These are phyloP conservation scores for Xylariaceae sp. DNA, from an alignment of 2,329 filamentous ascomycete species.

Conservation along the genomic window DNA sequence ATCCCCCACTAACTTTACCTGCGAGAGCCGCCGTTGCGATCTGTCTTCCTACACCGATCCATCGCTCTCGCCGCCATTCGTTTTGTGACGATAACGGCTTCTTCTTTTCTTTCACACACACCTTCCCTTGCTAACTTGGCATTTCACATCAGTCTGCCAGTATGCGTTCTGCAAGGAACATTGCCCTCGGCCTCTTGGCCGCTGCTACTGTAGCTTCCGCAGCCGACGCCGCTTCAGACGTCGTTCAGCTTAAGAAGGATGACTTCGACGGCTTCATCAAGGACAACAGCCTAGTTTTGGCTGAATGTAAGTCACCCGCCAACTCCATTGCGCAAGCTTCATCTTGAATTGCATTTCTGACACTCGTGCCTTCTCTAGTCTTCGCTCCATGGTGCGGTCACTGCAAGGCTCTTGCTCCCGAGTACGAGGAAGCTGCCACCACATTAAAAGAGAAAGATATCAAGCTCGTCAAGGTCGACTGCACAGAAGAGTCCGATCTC, in stretches of 20 bases:
- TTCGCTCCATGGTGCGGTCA: constrained; percentile 96
- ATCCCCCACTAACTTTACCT: background rate
- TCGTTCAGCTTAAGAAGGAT: constrained; percentile 78
- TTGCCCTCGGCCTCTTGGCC: constrained; percentile 52
- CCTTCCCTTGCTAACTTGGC: constrained; percentile 7
- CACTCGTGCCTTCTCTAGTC: constrained; percentile 55
- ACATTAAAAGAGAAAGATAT: constrained; percentile 85
- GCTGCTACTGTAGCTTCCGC: constrained; percentile 55
- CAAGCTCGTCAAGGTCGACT: constrained; percentile 83
- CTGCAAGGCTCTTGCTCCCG: constrained; percentile 95
- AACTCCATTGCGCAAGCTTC: constrained; percentile 12
- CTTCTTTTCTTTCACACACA: background rate
- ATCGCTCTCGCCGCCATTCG: too few species aligned
- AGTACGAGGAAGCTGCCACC: constrained; percentile 84
- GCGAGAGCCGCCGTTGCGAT: constrained; percentile 2
- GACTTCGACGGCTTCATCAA: constrained; percentile 85
- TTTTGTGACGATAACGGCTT: background rate
- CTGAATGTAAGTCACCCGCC: constrained; percentile 67
- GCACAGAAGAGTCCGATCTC: constrained; percentile 88
- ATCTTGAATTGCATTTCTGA: too few species aligned
- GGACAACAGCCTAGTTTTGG: constrained; percentile 82
- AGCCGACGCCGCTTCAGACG: constrained; percentile 69
- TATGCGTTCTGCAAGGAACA: constrained; percentile 29
- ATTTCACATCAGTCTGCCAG: constrained; percentile 13
- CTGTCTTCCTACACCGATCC: too few species aligned